phyloP scores from a whole-genome alignment of 129 eudicot genomes.

The Flaveria ramosissima region DNA sequence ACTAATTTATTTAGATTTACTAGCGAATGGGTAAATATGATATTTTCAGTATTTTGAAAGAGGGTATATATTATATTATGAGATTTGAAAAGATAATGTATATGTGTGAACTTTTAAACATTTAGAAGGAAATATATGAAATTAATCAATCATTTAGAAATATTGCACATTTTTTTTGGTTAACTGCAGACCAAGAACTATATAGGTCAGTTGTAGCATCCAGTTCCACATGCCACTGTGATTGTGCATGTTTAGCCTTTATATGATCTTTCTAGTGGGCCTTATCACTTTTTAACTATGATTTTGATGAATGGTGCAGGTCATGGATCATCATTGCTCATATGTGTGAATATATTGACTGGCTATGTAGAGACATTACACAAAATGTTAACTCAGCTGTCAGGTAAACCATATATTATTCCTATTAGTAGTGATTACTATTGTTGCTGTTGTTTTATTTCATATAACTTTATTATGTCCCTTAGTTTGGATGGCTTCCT shows the following conservation, averaged over 20 bases:
- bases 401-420: slow-evolving; percentile 55
- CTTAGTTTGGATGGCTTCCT: not conserved
- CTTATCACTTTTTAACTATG: slow-evolving; percentile 14
- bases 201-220: slow-evolving; percentile 4
- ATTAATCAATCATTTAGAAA: not conserved
- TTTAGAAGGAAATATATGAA: not conserved
- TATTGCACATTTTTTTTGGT: slow-evolving; percentile 2
- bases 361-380: slow-evolving; percentile 85
- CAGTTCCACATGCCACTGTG: not conserved
- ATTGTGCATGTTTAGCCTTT: not conserved
- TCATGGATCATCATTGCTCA: slow-evolving; percentile 90
- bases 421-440: not conserved
- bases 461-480: not conserved
- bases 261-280: not conserved
- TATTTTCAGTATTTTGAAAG: not conserved
- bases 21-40: not conserved
- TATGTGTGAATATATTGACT: slow-evolving; percentile 88
- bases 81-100: not conserved
- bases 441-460: not conserved
- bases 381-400: slow-evolving; percentile 86
- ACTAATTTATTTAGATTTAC: not conserved
- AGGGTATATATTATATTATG: not conserved
- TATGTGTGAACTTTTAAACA: not conserved
- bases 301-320: slow-evolving; percentile 55
- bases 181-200: not conserved